These are phyloP conservation scores for Hyparrhenia diplandra DNA, from an alignment of 176 grass and related monocot species.

Conservation along the genomic window DNA sequence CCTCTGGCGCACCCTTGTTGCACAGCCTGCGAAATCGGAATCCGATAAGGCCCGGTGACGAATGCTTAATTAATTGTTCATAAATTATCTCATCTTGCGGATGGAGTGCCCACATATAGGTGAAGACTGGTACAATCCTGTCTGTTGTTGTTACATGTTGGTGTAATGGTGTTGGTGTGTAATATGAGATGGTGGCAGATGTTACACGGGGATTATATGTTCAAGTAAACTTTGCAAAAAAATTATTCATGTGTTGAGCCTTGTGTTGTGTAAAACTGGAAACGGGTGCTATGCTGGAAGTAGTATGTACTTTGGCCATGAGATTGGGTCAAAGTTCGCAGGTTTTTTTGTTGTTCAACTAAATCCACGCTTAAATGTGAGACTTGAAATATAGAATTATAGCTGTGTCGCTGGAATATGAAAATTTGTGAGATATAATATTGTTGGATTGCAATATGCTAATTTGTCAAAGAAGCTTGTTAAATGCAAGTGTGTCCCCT, in stretches of 20 bases:
- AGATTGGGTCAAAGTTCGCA: not conserved
- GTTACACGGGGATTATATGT: not conserved
- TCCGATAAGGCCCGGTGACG: constrained; percentile 44
- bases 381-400: not conserved
- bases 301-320: not conserved
- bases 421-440: not conserved
- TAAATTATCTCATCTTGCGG: not conserved
- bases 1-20: constrained; percentile 74
- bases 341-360: not conserved
- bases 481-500: not conserved
- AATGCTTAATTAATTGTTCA: not conserved
- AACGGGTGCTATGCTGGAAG: not conserved
- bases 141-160: not conserved
- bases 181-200: not conserved
- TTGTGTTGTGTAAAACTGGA: not conserved
- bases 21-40: constrained; percentile 32
- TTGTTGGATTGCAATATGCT: not conserved
- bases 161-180: not conserved
- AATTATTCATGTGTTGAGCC: not conserved
- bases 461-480: not conserved
- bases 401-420: not conserved
- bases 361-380: not conserved
- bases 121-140: not conserved
- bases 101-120: not conserved
- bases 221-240: not conserved